Conservation (phyloP, 2,329 filamentous ascomycete genomes). For the Beauveria sp. region DNA sequence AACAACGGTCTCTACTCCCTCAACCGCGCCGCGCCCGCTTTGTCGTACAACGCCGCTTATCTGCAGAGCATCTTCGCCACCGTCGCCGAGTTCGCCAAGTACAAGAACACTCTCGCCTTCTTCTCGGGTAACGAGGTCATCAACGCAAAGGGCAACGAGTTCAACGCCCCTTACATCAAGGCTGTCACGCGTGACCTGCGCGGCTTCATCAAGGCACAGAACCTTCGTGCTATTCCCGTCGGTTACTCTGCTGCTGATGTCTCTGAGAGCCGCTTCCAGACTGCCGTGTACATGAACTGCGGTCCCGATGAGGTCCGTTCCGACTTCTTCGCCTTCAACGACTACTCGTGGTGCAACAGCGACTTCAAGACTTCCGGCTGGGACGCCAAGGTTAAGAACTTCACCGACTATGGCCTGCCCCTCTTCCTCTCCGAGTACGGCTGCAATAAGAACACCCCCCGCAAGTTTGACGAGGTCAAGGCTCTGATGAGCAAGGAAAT, state of each 20-base stretch:
- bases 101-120: conserved; percentile 81
- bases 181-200: conserved; percentile 71
- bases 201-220: conserved; percentile 56
- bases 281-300: conserved; percentile 90
- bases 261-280: conserved; percentile 74
- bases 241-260: conserved; percentile 77
- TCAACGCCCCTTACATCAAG: conserved; percentile 67
- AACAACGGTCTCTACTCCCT: conserved; percentile 86
- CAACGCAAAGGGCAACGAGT: conserved; percentile 57
- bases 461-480: conserved; percentile 71
- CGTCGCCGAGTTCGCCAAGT: conserved; percentile 74
- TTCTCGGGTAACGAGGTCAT: conserved; percentile 79
- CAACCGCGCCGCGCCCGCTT: conserved; percentile 60
- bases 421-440: conserved; percentile 96
- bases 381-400: conserved; percentile 83
- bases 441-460: conserved; percentile 68
- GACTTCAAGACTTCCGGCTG: conserved; percentile 67
- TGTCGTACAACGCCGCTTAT: conserved; percentile 82
- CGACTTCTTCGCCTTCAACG: conserved; percentile 86
- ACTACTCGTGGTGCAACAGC: conserved; percentile 80
- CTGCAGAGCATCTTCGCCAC: conserved; percentile 81
- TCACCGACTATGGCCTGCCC: conserved; percentile 76
- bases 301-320: conserved; percentile 74
- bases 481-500: conserved; percentile 78
- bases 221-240: conserved; percentile 61